phyloP scores from a whole-genome alignment of 2,329 filamentous ascomycete genomes.

The Cladobotryum protrusum region DNA sequence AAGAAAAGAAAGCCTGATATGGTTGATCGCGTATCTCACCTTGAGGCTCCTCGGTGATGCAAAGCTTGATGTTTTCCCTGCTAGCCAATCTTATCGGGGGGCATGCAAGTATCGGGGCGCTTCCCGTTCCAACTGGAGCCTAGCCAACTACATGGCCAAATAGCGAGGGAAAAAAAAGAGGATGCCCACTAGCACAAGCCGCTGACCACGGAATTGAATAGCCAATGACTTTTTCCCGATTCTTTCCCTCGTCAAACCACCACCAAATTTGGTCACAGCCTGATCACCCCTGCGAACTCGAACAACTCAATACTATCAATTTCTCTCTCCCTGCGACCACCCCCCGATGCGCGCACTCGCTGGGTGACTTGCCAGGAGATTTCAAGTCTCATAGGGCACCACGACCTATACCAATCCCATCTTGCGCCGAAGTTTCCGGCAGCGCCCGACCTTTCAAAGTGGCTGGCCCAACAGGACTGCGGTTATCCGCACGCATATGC shows the following conservation, averaged over 20 bases:
- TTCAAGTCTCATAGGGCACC: background rate
- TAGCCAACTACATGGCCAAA: too few relatives aligned
- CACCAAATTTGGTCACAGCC: background rate
- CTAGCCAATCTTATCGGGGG: background rate
- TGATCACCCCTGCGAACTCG: background rate
- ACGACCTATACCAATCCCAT: background rate
- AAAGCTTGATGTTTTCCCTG: background rate
- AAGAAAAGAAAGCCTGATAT: too few relatives aligned
- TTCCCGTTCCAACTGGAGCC: background rate
- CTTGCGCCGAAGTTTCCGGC: constrained; percentile 5
- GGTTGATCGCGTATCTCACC: too few relatives aligned
- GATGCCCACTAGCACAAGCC: background rate
- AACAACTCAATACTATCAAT: background rate
- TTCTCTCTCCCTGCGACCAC: background rate
- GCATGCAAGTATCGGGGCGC: background rate
- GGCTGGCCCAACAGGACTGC: constrained; percentile 33
- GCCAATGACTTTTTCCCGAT: background rate
- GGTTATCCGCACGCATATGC: constrained; percentile 39
- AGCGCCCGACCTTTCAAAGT: constrained; percentile 22
- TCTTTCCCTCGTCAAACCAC: background rate
- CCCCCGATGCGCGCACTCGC: background rate
- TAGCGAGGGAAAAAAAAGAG: too few relatives aligned
- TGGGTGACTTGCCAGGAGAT: background rate
- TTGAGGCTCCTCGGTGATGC: background rate
- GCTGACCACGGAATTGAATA: background rate